Base-by-base conservation (phyloP, 202 grass and related monocot genomes). In the Schoenoplectus triqueter region DNA sequence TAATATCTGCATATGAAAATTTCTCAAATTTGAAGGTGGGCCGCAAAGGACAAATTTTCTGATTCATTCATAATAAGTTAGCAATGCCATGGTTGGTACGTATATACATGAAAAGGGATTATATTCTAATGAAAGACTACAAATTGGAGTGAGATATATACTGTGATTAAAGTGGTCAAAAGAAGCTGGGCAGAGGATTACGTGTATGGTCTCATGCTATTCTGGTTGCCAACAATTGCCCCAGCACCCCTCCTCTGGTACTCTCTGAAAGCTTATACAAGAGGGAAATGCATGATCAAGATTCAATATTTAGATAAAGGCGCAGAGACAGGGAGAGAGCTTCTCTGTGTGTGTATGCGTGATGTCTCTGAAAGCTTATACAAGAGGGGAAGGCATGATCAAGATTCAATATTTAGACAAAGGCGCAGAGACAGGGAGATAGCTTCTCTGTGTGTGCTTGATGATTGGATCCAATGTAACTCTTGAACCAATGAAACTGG, bases 221-320 rank as follows among this genome's bases (percentile, higher is more conserved):
- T 81, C 75, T 62, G 69, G 54, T 82, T 87, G 65, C 85, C 52
- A 52, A 82, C 15, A 87, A 83, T 75, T 66, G 79, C 46, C 77
- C 85, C 79, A 7, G 79, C 85, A 82, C 77, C 17, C 13, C 10
- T 10, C 74, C 3, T 1, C 65, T 4, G 2, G 6, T 51, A 66
- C 81, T 22, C 45, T 77, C 49, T 55, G 51, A 78, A 78, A 41
- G 52, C 52, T 78, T 78, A 66, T 44, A 31, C 74, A 78, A 31
- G 52, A 60, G 74, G 21, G 31, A 78, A 78, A 78, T 13, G 74
- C 74, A 61, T 78, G 74, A 78, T 78, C 74, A 78, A 78, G 14
- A 78, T 11, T 44, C 2, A 22, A 59, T 78, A 18, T 75, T 18
- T 31, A 40, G 64, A 66, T 22, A 40, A 39, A 18, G 44, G 14